Evolutionary conservation across 2,329 filamentous ascomycete genomes (phyloP), one percentile per base, ranked within the genome.

Genomic region (Blumeriella jaapii): DNA sequence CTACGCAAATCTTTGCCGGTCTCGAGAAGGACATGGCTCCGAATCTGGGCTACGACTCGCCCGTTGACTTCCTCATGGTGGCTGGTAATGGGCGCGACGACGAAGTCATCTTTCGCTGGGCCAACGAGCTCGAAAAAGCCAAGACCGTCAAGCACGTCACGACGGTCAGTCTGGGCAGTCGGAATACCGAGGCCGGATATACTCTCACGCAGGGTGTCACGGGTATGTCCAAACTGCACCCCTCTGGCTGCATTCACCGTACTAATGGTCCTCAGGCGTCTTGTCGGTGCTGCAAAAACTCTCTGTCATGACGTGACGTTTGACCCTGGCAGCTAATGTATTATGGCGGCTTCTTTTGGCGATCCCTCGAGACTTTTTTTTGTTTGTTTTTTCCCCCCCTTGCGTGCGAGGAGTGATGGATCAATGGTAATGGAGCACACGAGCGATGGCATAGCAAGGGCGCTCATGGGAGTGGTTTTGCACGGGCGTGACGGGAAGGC

Each of bases 51-150:
- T 49, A 60, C 48, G 46, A 49, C 1, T 55, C 53, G 1, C 55
- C 67, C 0, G 71, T 85, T 1, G 85, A 95, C 55, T 96, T 95
- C 58, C 60, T 96, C 38, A 75, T 95, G 62, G 82, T 94, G 5
- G 74, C 87, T 20, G 89, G 89, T 23, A 87, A 95, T 53, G 85
- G 87, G 26, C 78, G 89, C 19, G 89, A 95, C 49, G 91, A 96
- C 47, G 89, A 96, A 55, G 81, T 84, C 49, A 81, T 94, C 13
- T 96, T 94, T 63, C 78, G 78, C 43, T 96, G 91, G 89, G 91
- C 89, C 12, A 94, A 95, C 60, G 68, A 74, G 31, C 62, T 94
- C 8, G 67, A 68, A 14, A 66, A 69, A 3, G 61, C 69, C 6
- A 68, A 69, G 12, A 61, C 62, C 2, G 68, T 86, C 27, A 61